Conservation (phyloP, 805 yeast species). For the Schwanniomyces sp. region DNA sequence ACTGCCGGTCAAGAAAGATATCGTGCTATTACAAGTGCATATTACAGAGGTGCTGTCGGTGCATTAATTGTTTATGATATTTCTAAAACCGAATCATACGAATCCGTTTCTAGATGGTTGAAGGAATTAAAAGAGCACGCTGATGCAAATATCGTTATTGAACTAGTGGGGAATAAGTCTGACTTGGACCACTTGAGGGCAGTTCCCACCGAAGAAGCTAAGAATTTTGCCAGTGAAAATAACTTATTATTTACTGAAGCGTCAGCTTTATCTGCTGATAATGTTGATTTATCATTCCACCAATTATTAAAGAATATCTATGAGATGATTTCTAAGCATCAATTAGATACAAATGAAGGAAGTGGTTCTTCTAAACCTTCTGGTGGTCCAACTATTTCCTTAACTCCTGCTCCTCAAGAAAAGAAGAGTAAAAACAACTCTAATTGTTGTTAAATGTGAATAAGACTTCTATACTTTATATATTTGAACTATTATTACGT, state of each 20-base stretch:
- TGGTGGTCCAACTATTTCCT: constrained; percentile 85
- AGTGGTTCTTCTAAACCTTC: constrained; percentile 58
- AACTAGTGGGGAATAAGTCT: constrained; percentile 87
- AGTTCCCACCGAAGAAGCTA: constrained; percentile 97
- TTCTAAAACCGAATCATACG: constrained; percentile 84
- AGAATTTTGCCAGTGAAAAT: constrained; percentile 90
- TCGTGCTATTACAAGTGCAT: constrained; percentile 96
- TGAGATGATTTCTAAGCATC: constrained; percentile 92
- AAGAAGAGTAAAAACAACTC: constrained; percentile 57
- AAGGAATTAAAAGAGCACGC: constrained; percentile 91
- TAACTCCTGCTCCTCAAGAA: constrained; percentile 91
- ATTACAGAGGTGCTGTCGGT: constrained; percentile 97
- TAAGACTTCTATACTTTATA: background rate
- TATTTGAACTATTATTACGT: background rate
- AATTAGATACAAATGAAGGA: constrained; percentile 79
- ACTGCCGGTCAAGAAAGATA: constrained; percentile 99
- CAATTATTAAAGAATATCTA: constrained; percentile 90
- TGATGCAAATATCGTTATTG: constrained; percentile 92
- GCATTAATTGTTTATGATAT: constrained; percentile 95
- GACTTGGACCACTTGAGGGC: constrained; percentile 92
- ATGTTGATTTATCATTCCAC: constrained; percentile 92
- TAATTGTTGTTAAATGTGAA: constrained; percentile 60
- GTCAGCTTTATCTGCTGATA: constrained; percentile 89
- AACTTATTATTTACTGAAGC: constrained; percentile 93
- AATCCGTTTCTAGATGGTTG: constrained; percentile 83